A percentile compares a stretch with the other conserved stretches of the same genome.
Evolutionary conservation across 2,329 filamentous ascomycete species (phyloP).

Genomic region (Arachnomyces sp.): DNA sequence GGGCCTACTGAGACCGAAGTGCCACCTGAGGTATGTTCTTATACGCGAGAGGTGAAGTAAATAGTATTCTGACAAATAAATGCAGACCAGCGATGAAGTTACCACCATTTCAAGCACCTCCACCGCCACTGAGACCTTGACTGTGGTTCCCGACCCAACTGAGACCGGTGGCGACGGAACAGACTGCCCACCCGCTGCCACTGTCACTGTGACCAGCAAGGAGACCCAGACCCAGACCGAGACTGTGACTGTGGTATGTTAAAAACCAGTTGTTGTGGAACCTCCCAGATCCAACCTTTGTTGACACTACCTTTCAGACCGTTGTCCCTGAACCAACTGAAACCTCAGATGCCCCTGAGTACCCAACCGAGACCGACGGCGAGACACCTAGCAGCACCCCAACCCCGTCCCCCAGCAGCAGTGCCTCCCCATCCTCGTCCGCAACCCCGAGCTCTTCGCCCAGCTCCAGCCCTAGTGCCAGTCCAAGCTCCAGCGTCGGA

Average conservation of each 20-base stretch:
- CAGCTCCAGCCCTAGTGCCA: background rate
- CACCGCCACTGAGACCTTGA: constrained; percentile 21
- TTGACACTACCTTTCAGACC: constrained; percentile 3
- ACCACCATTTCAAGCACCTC: constrained; percentile 23
- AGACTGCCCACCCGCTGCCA: constrained; percentile 8
- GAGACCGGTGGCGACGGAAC: background rate
- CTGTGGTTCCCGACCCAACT: constrained; percentile 14
- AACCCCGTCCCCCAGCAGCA: background rate
- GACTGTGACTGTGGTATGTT: constrained; percentile 29
- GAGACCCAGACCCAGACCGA: constrained; percentile 22
- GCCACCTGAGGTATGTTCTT: constrained; percentile 1
- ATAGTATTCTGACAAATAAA: background rate
- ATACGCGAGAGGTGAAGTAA: too few relatives aligned
- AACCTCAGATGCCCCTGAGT: background rate
- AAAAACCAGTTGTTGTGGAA: background rate
- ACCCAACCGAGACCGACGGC: background rate
- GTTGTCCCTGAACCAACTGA: background rate
- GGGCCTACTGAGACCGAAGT: background rate
- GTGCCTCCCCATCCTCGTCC: background rate
- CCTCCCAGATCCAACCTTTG: constrained; percentile 1
- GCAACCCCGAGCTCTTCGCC: background rate
- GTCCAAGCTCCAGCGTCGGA: background rate
- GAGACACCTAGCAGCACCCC: background rate
- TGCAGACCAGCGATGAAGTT: constrained; percentile 12
- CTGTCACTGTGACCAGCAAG: constrained; percentile 21